Base-by-base conservation (phyloP, 1,284 basidiomycete species). In the Sporisorium exsertum region DNA sequence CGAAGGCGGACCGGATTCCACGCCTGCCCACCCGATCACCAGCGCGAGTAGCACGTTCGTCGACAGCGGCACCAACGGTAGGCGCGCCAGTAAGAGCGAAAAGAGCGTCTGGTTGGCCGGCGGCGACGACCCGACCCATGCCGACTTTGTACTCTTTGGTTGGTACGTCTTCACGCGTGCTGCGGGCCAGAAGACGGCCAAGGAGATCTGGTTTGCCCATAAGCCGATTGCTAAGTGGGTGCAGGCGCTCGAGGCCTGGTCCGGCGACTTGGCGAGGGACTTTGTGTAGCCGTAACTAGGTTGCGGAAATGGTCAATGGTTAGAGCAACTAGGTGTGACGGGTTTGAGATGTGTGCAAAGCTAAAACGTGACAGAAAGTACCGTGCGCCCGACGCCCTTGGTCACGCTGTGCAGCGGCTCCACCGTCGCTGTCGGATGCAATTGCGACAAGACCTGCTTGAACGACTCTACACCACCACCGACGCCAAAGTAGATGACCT, bases 401-500 rank as follows among this genome's bases (percentile, higher is more conserved):
- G 72, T 68, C 16, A 71, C 60, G 53, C 50, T 63, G 22, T 71
- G 69, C 10, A 79, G 45, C 1, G 61, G 5, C 29, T 58, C 43
- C 10, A 68, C 54, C 32, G 32, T 54, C 6, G 65, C 58, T 3
- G 51, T 9, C 2, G 60, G 58, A 12, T 59, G 45, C 12, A 58
- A 32, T 18, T 62, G 29, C 10, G 57, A 87, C 0, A 94, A 88
- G n/a, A 79, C 77, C 24, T 84, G 69, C 20, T 91, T 85, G 84
- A 99, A 97, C 64, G 92, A 91, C 24, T 89, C 87, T 10, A 95
- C 88, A 0, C 94, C 93, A 0, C 95, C 95, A 0, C 96, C 96
- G 4, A 98, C 95, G 18, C 96, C 96, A 86, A 98, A 98, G 85
- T 99, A 98, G 29, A 97, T 87, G 12, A 94, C 89, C 86, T 95